These are phyloP conservation scores for Trichomonascaceae sp. DNA, from an alignment of 1,139 yeast genomes.

Conservation along the genomic window DNA sequence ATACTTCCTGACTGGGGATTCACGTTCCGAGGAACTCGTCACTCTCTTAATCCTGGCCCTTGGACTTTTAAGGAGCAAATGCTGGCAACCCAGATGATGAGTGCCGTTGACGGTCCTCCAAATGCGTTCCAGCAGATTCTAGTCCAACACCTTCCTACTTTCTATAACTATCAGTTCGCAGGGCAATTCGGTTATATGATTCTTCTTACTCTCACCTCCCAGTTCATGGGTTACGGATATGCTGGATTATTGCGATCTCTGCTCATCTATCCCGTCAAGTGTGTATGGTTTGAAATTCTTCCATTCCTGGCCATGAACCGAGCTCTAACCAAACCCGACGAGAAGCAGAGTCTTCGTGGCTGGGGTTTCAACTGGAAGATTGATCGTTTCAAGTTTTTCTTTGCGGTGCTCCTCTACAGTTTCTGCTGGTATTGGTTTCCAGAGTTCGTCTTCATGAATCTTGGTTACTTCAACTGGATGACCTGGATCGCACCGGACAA, in stretches of 20 bases:
- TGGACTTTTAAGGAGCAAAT: constrained; percentile 68
- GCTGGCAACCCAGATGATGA: constrained; percentile 40
- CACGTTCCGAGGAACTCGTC: constrained; percentile 34
- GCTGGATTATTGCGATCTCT: constrained; percentile 45
- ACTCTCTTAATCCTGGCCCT: constrained; percentile 50
- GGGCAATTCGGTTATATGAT: constrained; percentile 43
- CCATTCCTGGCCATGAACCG: constrained; percentile 36
- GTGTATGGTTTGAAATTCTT: constrained; percentile 42
- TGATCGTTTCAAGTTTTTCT: constrained; percentile 42
- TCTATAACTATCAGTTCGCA: constrained; percentile 25
- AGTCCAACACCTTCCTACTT: constrained; percentile 27
- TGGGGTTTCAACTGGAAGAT: constrained; percentile 54
- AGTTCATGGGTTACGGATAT: constrained; percentile 52
- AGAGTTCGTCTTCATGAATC: constrained; percentile 43
- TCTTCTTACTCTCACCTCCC: constrained; percentile 48
- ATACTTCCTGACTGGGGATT: constrained; percentile 45
- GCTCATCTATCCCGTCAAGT: constrained; percentile 48
- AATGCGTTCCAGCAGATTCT: constrained; percentile 34
- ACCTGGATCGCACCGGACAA: constrained; percentile 56
- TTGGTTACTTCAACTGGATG: constrained; percentile 52
- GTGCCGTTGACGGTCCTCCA: constrained; percentile 33
- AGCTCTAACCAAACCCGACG: constrained; percentile 36
- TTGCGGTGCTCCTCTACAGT: constrained; percentile 33
- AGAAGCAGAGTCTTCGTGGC: constrained; percentile 34
- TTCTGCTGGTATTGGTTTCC: constrained; percentile 57